Conservation (phyloP, 2,329 filamentous ascomycete species). For the Scytalidium sp. region DNA sequence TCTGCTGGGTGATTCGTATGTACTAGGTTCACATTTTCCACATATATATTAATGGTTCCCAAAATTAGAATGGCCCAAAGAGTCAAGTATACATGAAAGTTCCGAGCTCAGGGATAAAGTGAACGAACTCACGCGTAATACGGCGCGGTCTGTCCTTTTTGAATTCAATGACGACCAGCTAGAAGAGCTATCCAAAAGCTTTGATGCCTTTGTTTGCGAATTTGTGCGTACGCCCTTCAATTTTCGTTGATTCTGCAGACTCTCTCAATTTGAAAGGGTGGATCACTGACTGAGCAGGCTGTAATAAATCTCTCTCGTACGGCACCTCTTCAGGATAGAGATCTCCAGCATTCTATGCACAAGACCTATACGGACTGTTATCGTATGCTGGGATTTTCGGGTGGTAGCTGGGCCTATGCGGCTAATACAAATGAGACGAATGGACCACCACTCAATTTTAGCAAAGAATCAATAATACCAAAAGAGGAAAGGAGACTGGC, state of each 20-base stretch:
- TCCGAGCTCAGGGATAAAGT: not conserved
- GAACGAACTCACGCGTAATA: not conserved
- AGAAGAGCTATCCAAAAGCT: not conserved
- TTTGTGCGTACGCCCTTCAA: no score
- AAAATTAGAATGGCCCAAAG: not conserved
- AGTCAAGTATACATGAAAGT: not conserved
- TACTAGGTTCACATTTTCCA: not conserved
- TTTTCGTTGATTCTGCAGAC: no score
- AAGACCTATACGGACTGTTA: constrained; percentile 5
- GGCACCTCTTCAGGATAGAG: not conserved
- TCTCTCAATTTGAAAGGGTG: no score
- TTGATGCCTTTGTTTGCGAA: not conserved
- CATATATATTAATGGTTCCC: not conserved
- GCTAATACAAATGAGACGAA: constrained; percentile 2
- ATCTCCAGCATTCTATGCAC: constrained; percentile 5
- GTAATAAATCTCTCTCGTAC: not conserved
- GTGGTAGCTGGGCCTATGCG: constrained; percentile 3
- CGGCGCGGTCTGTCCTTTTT: not conserved
- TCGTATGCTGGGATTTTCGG: constrained; percentile 1
- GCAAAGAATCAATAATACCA: not conserved
- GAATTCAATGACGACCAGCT: not conserved
- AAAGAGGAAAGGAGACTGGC: constrained; percentile 4
- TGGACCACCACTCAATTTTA: not conserved
- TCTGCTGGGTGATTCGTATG: constrained; percentile 6
- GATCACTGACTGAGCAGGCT: constrained; percentile 1